Percentiles rank a stretch among this genome's conserved stretches.
Conservation (phyloP, 2,329 filamentous ascomycete species). For the Xylariales sp. region DNA sequence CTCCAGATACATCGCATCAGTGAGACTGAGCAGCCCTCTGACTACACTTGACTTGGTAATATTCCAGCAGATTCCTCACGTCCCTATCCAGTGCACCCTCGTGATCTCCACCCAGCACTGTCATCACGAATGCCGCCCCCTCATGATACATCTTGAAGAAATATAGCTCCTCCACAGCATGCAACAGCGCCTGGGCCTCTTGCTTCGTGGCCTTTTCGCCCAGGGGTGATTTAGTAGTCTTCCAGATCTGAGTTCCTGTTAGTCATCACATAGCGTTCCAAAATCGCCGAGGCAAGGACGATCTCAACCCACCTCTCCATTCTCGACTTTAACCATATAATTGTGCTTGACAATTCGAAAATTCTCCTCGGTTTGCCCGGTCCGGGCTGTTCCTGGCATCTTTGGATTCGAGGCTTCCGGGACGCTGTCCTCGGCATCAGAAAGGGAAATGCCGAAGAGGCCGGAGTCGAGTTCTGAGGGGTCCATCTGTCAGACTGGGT, state of each 20-base stretch:
- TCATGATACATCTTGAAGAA: constrained; percentile 45
- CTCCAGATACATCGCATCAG: too few relatives aligned
- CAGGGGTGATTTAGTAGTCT: constrained; percentile 38
- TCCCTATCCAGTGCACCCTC: constrained; percentile 38
- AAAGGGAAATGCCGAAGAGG: constrained; percentile 38
- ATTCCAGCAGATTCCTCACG: constrained; percentile 31
- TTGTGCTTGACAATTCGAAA: constrained; percentile 41
- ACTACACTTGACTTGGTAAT: constrained; percentile 43
- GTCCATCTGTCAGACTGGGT: too few relatives aligned
- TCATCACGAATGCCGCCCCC: constrained; percentile 35
- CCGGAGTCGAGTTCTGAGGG: constrained; percentile 29
- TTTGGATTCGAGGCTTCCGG: constrained; percentile 17
- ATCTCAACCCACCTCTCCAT: constrained; percentile 45
- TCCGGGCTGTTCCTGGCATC: constrained; percentile 14
- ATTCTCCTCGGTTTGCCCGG: constrained; percentile 42
- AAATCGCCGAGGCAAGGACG: too few relatives aligned
- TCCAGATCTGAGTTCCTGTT: constrained; percentile 34
- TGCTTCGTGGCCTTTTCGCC: constrained; percentile 35
- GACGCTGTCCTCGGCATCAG: constrained; percentile 30
- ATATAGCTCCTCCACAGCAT: constrained; percentile 55
- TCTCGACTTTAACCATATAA: constrained; percentile 47
- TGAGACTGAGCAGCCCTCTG: too few relatives aligned
- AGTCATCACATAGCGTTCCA: too few relatives aligned
- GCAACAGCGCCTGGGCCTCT: constrained; percentile 44
- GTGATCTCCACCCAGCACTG: constrained; percentile 24